Base-by-base conservation (phyloP, 352 stramenopile species). In the Albugo laibachii region DNA sequence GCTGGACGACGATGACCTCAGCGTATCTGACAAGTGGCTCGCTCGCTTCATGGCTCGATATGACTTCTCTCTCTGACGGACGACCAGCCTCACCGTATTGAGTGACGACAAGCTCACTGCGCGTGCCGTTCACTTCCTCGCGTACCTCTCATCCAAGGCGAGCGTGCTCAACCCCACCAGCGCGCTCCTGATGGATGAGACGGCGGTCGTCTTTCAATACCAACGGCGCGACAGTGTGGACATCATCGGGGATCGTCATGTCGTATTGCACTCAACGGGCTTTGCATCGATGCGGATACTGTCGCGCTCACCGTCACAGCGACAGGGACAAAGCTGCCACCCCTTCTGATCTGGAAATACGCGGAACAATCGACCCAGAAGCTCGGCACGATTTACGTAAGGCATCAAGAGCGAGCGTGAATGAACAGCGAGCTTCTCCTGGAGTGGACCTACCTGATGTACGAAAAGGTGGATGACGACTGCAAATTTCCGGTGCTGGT, bases 131-230 rank as follows among this genome's bases (percentile, higher is more conserved):
- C n/a, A n/a, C n/a, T n/a, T n/a, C n/a, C n/a, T n/a, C n/a, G n/a
- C n/a, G n/a, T n/a, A n/a, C n/a, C n/a, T n/a, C n/a, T 66, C 0
- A 46, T 5, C 5, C 43, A 61, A 27, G 46, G 54, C 4, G 41
- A 36, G 44, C 49, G 63, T 0, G 13, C 41, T 65, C 18, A 45
- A 56, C 31, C 48, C 48, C 4, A 16, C 46, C 13, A 35, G 41
- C 36, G 61, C 52, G 1, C 36, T 61, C 10, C 37, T 61, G 34
- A 59, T 63, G 53, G 45, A 58, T 43, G 53, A 57, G 40, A 61
- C 50, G 11, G 56, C 56, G 0, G 58, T 66, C 0, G 61, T 56
- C 15, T 63, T 66, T 41, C 49, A 64, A 48, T 49, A 56, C 16
- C 48, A 44, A 0, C 45, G 42, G 2, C 18, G 47, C 11, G 39